A percentile compares a stretch with the other conserved stretches of the same genome.
Conservation (phyloP, 148 eudicot genomes). For the Silene uniflora region DNA sequence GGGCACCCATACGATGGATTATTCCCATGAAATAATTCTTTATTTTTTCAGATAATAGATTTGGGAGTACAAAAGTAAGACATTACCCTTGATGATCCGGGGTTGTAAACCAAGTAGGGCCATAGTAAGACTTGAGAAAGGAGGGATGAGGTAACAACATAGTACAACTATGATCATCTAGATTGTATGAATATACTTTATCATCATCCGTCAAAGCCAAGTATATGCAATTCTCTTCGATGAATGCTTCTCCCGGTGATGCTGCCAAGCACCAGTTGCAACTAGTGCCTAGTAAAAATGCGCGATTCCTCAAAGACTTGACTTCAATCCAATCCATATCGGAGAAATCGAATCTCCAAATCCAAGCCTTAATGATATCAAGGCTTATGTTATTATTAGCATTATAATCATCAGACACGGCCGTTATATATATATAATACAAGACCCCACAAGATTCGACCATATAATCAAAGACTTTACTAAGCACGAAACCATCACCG, state of each 20-base stretch:
- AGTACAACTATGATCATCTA: neutral
- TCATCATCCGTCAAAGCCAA: neutral
- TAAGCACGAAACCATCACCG: too few relatives aligned
- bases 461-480: neutral
- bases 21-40: too few relatives aligned
- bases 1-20: too few relatives aligned
- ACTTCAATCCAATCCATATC: neutral
- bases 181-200: neutral
- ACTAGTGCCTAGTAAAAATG: neutral
- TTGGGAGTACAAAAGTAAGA: too few relatives aligned
- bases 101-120: slow-evolving; percentile 5
- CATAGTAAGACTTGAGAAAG: neutral
- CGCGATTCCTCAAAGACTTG: neutral
- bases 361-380: too few relatives aligned
- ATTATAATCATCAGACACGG: neutral
- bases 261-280: slow-evolving; percentile 4
- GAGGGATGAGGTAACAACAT: neutral
- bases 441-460: slow-evolving; percentile 3
- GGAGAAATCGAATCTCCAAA: neutral
- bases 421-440: too few relatives aligned
- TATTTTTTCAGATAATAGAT: too few relatives aligned
- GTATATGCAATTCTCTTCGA: slow-evolving; percentile 11
- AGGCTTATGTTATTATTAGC: neutral
- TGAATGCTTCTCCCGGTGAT: neutral
- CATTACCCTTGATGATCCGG: neutral